Base-by-base conservation (phyloP, 176 grass and related monocot species). In the bread wheat (Triticum aestivum) region DNA sequence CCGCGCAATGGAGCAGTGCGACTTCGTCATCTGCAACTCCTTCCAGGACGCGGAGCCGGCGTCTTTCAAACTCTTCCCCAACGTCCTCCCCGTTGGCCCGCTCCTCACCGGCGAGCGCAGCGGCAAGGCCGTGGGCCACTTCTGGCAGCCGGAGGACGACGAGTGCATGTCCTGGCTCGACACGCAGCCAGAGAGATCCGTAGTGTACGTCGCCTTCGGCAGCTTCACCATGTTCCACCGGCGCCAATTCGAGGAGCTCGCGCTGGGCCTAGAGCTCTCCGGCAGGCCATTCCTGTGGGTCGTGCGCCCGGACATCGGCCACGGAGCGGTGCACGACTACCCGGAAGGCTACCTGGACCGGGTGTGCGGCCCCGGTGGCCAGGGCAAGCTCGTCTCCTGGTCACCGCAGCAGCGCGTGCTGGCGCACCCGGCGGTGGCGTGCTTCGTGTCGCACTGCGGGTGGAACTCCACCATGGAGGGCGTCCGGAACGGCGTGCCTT, bases 401-500 rank as follows among this genome's bases (percentile, higher is more conserved):
- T 59, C 82, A 2, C 82, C 82, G 38, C 80, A 82, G 20, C 63
- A 68, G 30, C 80, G 30, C 0, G 80, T 82, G 65, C 65, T 82
- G 1, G 79, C 79, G 9, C 79, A 81, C 62, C 62, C 61, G 52
- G 82, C 89, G 2, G 65, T 91, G 70, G 85, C 59, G 9, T 88
- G 89, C 63, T 88, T 91, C 39, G 78, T 91, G 52, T 89, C 91
- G 13, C 88, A 88, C 78, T 88, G 91, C 13, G 91, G 88, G 2
- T 92, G 91, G 91, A 92, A 92, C 67, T 92, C 87, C 3, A 89
- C 90, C 30, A 77, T 83, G 69, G 90, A 89, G 8, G 87, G 91
- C 1, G 77, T 89, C 35, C 61, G 78, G 15, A 88, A 91, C 45
- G 86, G 90, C 21, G 72, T 86, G 24, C 83, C 72, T 2, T 83